Base-by-base conservation (phyloP, 2,329 filamentous ascomycete genomes). In the Trichothecium sympodiale region DNA sequence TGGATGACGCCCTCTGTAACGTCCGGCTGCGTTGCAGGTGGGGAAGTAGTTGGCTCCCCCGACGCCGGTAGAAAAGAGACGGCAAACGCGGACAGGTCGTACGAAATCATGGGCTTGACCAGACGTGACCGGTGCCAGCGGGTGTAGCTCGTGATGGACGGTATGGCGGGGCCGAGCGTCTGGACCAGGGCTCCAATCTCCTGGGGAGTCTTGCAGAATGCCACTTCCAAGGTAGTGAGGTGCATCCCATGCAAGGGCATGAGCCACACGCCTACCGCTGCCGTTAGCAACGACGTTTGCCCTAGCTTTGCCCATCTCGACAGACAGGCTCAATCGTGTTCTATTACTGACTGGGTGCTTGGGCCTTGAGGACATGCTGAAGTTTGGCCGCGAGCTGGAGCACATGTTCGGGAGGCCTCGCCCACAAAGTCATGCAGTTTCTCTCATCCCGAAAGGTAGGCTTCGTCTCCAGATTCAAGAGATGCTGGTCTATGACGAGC, bases 361-460 rank as follows among this genome's bases (percentile, higher is more conserved):
- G 69, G 15, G 66, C 59, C 38, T 67, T 64, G 33, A 93, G 62
- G 48, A 74, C 69, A 34, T 67, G 56, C 56, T 95, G 89, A 20
- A 95, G 60, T 38, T 71, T 69, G 3, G 62, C 58, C 3, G 89
- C 75, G 39, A 96, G 60, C 15, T 69, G 60, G 31, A 80, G 66
- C 14, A 95, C 66, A 45, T 80, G 75, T 31, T 74, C 60, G 1
- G 88, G 83, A 13, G 89, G 89, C 6, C 88, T 70, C 4, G 83
- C 85, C 86, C 87, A 95, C 51, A 95, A 79, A 1, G 87, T 83
- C 9, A 95, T 66, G 52, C 88, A 93, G 50, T 94, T 71, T 29
- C 89, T 69, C 29, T 75, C 72, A 53, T 96, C 89, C 35, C 66
- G 55, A 52, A 82, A 94, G 1, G 74, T 75, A 1, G 77, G 79